Evolutionary conservation across 2,329 filamentous ascomycete species (phyloP).

Genomic region (Nannizziopsis barbatae): DNA sequence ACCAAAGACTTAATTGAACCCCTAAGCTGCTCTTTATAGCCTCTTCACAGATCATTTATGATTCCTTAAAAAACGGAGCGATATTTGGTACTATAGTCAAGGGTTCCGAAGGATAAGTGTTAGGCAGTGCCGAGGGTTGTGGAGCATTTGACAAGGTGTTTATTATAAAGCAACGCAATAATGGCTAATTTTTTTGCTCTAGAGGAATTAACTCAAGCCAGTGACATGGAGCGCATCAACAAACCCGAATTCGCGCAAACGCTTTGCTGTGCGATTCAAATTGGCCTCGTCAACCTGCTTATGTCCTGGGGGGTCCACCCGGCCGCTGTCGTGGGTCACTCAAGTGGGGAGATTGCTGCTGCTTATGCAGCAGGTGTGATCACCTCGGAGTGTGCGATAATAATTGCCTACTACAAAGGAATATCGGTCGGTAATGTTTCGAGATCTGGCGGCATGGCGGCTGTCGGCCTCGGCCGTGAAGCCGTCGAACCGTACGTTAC

Average conservation of each 20-base stretch:
- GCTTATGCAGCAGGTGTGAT: slow-evolving; percentile 21
- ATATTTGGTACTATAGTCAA: no score
- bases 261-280: slow-evolving; percentile 13
- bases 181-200: background rate
- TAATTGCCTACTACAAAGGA: slow-evolving; percentile 38
- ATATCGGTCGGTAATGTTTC: background rate
- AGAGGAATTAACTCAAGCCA: background rate
- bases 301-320: slow-evolving; percentile 8
- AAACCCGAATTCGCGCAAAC: slow-evolving; percentile 12
- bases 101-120: no score
- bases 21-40: no score
- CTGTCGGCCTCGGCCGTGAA: slow-evolving; percentile 8
- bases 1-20: no score
- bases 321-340: slow-evolving; percentile 14
- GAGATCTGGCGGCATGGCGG: slow-evolving; percentile 11
- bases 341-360: slow-evolving; percentile 16
- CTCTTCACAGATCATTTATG: no score
- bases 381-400: slow-evolving; percentile 25
- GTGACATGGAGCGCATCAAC: background rate
- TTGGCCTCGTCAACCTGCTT: slow-evolving; percentile 11
- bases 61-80: no score
- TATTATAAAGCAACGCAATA: background rate
- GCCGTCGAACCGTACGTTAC: background rate
- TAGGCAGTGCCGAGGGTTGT: no score
- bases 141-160: no score